Conservation (phyloP, 179 eudicot species). For the Actinidia polygama region DNA sequence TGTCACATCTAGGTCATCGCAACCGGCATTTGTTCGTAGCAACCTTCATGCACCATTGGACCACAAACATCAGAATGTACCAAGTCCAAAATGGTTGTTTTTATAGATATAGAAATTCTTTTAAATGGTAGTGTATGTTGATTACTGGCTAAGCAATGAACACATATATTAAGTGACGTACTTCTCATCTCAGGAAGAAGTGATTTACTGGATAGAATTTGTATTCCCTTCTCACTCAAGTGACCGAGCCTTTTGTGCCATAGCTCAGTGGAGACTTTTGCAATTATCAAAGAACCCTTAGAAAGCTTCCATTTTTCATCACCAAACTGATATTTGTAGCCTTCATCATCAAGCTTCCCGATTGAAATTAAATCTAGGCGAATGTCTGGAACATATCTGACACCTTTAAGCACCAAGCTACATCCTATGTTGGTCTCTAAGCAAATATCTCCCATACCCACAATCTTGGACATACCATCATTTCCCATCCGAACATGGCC, state of each 20-base stretch:
- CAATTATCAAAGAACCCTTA: conserved; percentile 6
- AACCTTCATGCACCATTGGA: too few species aligned
- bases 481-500: background rate
- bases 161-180: background rate
- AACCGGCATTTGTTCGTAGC: too few species aligned
- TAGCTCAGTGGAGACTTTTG: background rate
- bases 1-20: too few species aligned
- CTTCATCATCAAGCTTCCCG: conserved; percentile 5
- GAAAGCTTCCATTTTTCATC: background rate
- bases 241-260: too few species aligned
- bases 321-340: background rate
- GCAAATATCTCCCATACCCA: background rate
- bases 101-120: background rate
- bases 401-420: background rate
- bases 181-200: background rate
- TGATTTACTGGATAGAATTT: background rate
- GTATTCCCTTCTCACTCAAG: background rate
- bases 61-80: conserved; percentile 18
- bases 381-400: background rate
- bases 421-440: background rate
- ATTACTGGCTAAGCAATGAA: background rate
- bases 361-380: background rate
- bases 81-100: background rate
- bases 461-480: background rate
- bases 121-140: background rate